Conservation (phyloP, 1,139 yeast species). For the Diutina mesorugosa region DNA sequence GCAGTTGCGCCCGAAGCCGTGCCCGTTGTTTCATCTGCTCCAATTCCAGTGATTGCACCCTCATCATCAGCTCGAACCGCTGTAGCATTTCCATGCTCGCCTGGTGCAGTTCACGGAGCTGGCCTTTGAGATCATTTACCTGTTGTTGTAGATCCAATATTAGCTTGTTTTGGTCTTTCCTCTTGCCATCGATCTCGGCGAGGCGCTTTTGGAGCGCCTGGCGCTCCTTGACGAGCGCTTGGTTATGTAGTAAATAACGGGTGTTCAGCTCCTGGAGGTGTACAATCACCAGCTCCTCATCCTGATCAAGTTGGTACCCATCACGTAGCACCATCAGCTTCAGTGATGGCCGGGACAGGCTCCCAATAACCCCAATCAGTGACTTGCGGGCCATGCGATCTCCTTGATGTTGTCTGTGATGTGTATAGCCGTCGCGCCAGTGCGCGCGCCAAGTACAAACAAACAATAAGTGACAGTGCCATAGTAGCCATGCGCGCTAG, state of each 20-base stretch:
- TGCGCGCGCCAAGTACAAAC: not conserved
- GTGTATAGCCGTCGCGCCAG: not conserved
- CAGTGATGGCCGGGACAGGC: not conserved
- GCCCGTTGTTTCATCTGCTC: not conserved
- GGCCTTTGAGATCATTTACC: not conserved
- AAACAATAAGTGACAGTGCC: not conserved
- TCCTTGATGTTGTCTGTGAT: not conserved
- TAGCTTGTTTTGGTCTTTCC: not conserved
- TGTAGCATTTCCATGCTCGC: not conserved
- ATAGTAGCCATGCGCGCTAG: not conserved
- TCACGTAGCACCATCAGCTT: not conserved
- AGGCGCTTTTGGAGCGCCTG: not conserved
- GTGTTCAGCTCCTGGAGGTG: not conserved
- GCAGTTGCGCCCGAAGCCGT: not conserved
- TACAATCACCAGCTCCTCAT: slow-evolving; percentile 2
- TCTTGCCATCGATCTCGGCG: not conserved
- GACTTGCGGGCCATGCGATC: slow-evolving; percentile 1
- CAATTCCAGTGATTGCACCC: not conserved
- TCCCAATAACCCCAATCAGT: not conserved
- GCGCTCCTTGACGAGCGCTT: slow-evolving; percentile 1
- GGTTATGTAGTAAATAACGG: not conserved
- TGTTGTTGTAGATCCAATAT: not conserved
- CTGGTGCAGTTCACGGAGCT: not conserved
- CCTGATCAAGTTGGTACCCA: not conserved
- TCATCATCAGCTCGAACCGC: slow-evolving; percentile 1